Evolutionary conservation across 2,329 filamentous ascomycete species (phyloP).

Genomic region (Chaetoscypha palmicola): DNA sequence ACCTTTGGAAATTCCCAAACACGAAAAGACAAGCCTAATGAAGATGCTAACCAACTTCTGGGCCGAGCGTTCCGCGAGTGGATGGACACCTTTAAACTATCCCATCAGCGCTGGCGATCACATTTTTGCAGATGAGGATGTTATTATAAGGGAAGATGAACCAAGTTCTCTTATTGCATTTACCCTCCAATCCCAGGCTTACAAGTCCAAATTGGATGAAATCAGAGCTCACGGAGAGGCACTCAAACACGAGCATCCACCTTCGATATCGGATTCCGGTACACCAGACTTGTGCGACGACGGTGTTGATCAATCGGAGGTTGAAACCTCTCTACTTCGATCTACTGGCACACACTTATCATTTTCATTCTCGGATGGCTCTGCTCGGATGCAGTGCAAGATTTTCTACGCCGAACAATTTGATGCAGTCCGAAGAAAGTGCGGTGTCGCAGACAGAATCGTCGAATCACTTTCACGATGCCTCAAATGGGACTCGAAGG

Average conservation of each 20-base stretch:
- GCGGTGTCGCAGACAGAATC: conserved; percentile 86
- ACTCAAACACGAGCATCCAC: conserved; percentile 26
- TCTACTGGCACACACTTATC: conserved; percentile 88
- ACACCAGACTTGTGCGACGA: conserved; percentile 27
- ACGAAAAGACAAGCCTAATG: conserved; percentile 88
- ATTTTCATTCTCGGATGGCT: conserved; percentile 89
- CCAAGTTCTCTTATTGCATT: conserved; percentile 94
- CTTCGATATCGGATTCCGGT: conserved; percentile 27
- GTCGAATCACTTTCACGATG: conserved; percentile 92
- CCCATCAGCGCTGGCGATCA: conserved; percentile 83
- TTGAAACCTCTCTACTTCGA: conserved; percentile 79
- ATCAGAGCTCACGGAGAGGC: conserved; percentile 50
- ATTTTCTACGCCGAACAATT: conserved; percentile 99
- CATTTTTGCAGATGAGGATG: conserved; percentile 93
- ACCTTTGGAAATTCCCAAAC: conserved; percentile 73
- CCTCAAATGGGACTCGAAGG: conserved; percentile 96
- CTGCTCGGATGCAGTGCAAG: conserved; percentile 95
- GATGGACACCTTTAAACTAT: conserved; percentile 89
- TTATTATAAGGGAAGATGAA: conserved; percentile 95
- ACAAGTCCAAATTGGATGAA: conserved; percentile 67
- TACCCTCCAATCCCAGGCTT: conserved; percentile 81
- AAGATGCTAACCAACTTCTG: conserved; percentile 97
- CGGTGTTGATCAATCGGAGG: conserved; percentile 54
- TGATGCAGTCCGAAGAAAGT: conserved; percentile 86
- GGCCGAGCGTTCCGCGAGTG: conserved; percentile 94